phyloP scores from a whole-genome alignment of 768 basidiomycete species.

The Lentinula lateritia region DNA sequence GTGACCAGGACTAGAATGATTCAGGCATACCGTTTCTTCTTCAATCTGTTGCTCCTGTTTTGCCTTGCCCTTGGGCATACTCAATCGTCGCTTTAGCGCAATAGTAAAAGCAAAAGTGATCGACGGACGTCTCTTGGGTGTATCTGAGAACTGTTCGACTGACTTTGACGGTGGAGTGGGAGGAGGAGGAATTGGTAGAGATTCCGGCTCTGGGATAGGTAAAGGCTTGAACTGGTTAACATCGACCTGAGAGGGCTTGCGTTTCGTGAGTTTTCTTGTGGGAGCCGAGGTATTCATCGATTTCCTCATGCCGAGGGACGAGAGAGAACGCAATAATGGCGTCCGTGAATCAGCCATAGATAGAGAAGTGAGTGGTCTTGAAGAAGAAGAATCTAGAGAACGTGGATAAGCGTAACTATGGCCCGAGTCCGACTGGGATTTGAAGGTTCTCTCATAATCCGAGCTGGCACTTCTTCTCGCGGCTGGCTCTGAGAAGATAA shows the following conservation, averaged over 20 bases:
- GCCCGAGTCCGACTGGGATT: slow-evolving; percentile 2
- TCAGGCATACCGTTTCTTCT: background rate
- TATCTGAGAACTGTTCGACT: background rate
- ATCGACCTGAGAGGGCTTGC: background rate
- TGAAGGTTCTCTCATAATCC: slow-evolving; percentile 3
- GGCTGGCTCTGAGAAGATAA: background rate
- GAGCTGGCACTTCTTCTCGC: background rate
- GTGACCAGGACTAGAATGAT: background rate
- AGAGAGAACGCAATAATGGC: slow-evolving; percentile 2
- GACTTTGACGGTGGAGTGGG: background rate
- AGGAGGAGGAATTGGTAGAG: background rate
- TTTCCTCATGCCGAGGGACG: background rate
- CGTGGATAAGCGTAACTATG: slow-evolving; percentile 4
- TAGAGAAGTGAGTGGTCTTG: background rate
- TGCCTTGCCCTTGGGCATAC: background rate
- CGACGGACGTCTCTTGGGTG: background rate
- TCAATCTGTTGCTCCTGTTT: background rate
- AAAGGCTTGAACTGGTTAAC: background rate
- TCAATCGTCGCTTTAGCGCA: background rate
- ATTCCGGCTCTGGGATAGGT: background rate
- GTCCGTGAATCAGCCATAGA: slow-evolving; percentile 4
- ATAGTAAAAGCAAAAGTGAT: slow-evolving; percentile 1
- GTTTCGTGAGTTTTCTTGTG: background rate
- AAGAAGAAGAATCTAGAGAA: background rate
- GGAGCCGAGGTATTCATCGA: background rate